phyloP scores from a whole-genome alignment of 2,329 filamentous ascomycete genomes.

The Microcyclospora tardicrescens region DNA sequence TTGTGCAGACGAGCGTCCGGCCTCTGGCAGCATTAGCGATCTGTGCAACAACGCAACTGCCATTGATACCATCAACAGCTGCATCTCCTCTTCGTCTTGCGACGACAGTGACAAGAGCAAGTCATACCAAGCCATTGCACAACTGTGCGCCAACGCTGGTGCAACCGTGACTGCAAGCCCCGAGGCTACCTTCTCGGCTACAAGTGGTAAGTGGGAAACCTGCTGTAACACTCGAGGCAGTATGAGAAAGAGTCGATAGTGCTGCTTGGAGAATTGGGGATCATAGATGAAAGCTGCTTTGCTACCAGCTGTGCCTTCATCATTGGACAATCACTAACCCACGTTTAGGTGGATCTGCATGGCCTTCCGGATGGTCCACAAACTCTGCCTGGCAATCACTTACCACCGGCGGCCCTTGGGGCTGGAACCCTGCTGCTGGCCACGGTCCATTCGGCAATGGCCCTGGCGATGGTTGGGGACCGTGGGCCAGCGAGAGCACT shows the following conservation, averaged over 20 bases:
- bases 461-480: constrained; percentile 19
- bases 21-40: constrained; percentile 6
- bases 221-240: not conserved
- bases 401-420: constrained; percentile 1
- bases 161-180: constrained; percentile 12
- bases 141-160: constrained; percentile 18
- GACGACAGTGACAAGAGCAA: constrained; percentile 12
- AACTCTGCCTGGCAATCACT: constrained; percentile 1
- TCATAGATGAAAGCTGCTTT: not conserved
- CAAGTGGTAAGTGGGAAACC: constrained; percentile 11
- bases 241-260: too few species aligned
- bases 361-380: constrained; percentile 4
- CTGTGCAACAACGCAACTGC: constrained; percentile 11
- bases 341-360: not conserved
- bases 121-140: constrained; percentile 15
- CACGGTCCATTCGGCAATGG: constrained; percentile 15
- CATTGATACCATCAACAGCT: constrained; percentile 12
- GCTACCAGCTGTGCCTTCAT: constrained; percentile 3
- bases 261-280: too few species aligned
- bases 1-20: constrained; percentile 5
- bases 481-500: constrained; percentile 14
- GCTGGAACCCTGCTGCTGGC: constrained; percentile 4
- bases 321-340: not conserved
- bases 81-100: constrained; percentile 13
- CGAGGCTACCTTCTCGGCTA: constrained; percentile 14